Evolutionary conservation across 805 yeast species (phyloP), one percentile per base, ranked within the genome.

Genomic region (Yarrowia sp.): DNA sequence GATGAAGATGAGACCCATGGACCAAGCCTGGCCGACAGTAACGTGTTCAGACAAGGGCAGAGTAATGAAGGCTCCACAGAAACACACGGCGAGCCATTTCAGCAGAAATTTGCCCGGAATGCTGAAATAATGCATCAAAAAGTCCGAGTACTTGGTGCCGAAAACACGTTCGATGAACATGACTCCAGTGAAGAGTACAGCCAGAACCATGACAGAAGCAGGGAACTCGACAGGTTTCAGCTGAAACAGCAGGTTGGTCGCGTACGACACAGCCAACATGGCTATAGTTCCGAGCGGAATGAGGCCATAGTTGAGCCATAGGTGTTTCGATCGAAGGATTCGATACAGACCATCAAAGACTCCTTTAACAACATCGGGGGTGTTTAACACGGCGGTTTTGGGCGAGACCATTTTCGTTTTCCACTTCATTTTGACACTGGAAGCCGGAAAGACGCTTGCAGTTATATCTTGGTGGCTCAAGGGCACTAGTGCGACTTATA

Each of bases 1-100:
- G 38, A 61, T 48, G 47, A 61, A 61, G 17, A 61, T 48, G 28
- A 48, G 47, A 4, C 57, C 65, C 57, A 61, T 61, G 47, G 65
- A 47, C 44, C 43, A 61, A 11, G 65, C 55, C 57, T 61, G 57
- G 9, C 57, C 65, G 14, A 61, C 65, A 5, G 65, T 47, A 14
- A 61, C 57, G 38, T 48, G 55, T 31, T 61, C 17, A 0, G 57
- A 36, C 15, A 61, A 17, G 1, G 65, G 65, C 7, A 61, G 65
- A 4, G 65, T 61, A 36, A 61, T 61, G 38, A 61, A 61, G 9
- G 57, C 39, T 6, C 43, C 39, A 6, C 45, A 11, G 47, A 61
- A 61, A 31, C 45, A 61, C 10, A 61, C 39, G 7, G 57, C 65
- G 10, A 61, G 55, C 55, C 57, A 61, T 10, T 48, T 45, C n/a